Base-by-base conservation (phyloP, 2,329 filamentous ascomycete genomes). In the Cytospora piceae region DNA sequence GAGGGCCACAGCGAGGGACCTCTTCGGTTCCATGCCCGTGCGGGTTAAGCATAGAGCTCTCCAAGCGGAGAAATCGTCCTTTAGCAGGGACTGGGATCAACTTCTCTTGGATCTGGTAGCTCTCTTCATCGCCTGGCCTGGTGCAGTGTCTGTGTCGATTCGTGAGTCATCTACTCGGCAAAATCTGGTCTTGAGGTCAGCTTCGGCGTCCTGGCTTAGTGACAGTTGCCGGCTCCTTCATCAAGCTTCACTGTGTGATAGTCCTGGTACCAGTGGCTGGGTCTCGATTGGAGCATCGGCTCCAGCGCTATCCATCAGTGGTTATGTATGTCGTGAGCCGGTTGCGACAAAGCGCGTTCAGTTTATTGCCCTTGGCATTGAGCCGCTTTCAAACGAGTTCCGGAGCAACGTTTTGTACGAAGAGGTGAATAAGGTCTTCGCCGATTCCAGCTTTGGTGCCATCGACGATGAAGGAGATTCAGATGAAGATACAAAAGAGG, bases 1-100 rank as follows among this genome's bases (percentile, higher is more conserved):
- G 0, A 85, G 87, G 32, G 87, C 94, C 2, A 84, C 83, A 0
- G 90, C 96, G 7, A 86, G 89, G 64, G 89, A 97, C 74, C 80
- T 97, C 0, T 98, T 97, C 77, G 93, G 94, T 0, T 90, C 89
- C 66, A 92, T 97, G 86, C 93, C 94, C 0, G 94, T 97, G 15
- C 88, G 94, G 17, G 89, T 96, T 31, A 96, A 95, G 74, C 91
- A 93, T 71, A 85, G 93, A 68, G 85, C 85, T 0, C 70, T 87
- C 3, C 77, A 80, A 69, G 75, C 82, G 49, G 79, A 86, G 71
- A 82, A 81, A 70, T 70, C 81, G 14, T 73, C 80, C 29, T 80
- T 88, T 57, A 76, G 84, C 24, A 90, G 83, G 69, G 83, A 90
- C 61, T 94, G 91, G 87, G 84, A 87, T 32, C 76, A 76, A 0